A percentile compares a stretch with the other conserved stretches of the same genome.
phyloP scores from a whole-genome alignment of 352 stramenopile species.

The Globisporangium megalacanthum region DNA sequence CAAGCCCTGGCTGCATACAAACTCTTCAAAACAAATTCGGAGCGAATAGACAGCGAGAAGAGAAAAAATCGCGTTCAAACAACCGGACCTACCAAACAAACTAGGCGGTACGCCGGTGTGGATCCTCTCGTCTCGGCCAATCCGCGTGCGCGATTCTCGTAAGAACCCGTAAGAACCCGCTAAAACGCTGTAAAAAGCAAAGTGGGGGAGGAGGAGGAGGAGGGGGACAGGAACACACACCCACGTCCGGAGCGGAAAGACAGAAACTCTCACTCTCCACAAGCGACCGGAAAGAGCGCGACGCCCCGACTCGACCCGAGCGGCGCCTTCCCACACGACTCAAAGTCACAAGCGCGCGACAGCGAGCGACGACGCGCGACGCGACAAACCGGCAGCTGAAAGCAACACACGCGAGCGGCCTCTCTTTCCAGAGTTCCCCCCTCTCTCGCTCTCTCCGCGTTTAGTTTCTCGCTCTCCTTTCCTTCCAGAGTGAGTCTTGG shows the following conservation, averaged over 20 bases:
- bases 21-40: neutral
- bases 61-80: too few species aligned
- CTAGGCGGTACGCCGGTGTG: too few species aligned
- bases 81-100: too few species aligned
- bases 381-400: neutral
- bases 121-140: too few species aligned
- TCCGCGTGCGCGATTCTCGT: too few species aligned
- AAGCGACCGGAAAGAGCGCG: constrained; percentile 2
- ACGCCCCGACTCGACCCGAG: neutral
- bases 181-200: too few species aligned
- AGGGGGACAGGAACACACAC: too few species aligned
- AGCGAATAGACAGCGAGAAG: too few species aligned
- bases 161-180: too few species aligned
- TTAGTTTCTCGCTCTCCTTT: neutral
- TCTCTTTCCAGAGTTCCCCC: neutral
- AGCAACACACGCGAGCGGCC: neutral
- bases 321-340: neutral
- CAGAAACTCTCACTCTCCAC: neutral
- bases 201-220: too few species aligned
- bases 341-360: neutral
- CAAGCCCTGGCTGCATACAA: neutral
- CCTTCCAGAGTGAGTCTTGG: neutral
- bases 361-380: neutral
- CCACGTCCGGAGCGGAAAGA: too few species aligned
- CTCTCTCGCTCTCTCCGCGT: neutral